A percentile compares a stretch with the other conserved stretches of the same genome.
phyloP scores from a whole-genome alignment of 768 basidiomycete species.

The Lactarius quietus region DNA sequence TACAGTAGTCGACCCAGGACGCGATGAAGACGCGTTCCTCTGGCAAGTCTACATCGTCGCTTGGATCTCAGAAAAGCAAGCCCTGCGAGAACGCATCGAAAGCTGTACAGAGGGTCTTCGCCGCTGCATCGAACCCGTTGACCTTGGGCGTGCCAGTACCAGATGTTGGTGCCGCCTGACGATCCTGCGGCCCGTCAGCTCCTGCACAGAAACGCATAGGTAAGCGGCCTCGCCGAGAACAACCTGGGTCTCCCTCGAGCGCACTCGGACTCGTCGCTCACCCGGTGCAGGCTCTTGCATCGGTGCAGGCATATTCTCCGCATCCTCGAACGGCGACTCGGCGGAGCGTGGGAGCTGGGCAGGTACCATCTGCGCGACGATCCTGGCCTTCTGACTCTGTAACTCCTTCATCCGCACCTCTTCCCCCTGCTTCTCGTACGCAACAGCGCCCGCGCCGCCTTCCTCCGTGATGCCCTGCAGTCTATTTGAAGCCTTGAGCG shows the following conservation, averaged over 20 bases:
- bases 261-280: no score
- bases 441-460: constrained; percentile 30
- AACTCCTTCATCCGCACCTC: constrained; percentile 63
- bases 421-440: constrained; percentile 43
- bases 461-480: constrained; percentile 48
- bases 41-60: constrained; percentile 47
- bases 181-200: constrained; percentile 4
- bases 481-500: constrained; percentile 39
- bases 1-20: constrained; percentile 99
- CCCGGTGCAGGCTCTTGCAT: no score
- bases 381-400: constrained; percentile 87
- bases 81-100: constrained; percentile 66
- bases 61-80: constrained; percentile 61
- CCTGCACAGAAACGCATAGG: no score
- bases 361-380: constrained; percentile 91
- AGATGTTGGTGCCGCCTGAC: constrained; percentile 24
- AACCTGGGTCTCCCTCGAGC: no score
- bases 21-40: constrained; percentile 87
- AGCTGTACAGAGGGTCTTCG: constrained; percentile 49
- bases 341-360: constrained; percentile 35
- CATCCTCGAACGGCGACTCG: constrained; percentile 30
- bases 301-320: constrained; percentile 36
- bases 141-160: constrained; percentile 33
- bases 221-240: no score
- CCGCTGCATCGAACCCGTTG: constrained; percentile 66